A percentile compares a stretch with the other conserved stretches of the same genome.
Evolutionary conservation across 148 eudicot species (phyloP).

Genomic region (Amaranthus cruentus): DNA sequence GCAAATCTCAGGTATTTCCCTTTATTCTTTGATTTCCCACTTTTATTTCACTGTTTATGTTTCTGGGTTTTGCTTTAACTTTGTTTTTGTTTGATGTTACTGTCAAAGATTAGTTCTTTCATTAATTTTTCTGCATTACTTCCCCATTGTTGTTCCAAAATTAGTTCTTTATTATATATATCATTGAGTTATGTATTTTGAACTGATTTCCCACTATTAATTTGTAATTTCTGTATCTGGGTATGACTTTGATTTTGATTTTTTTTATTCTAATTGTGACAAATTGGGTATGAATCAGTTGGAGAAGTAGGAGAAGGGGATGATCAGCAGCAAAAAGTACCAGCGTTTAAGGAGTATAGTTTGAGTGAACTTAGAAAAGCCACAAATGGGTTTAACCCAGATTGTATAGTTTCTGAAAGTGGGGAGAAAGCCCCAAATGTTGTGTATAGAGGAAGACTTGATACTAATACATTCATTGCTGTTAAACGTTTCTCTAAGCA

Average conservation of each 20-base stretch:
- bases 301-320: slow-evolving; percentile 33
- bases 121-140: not conserved
- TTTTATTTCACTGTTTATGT: slow-evolving; percentile 9
- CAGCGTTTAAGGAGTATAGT: slow-evolving; percentile 41
- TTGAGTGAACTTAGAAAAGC: slow-evolving; percentile 44
- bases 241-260: slow-evolving; percentile 7
- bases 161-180: not conserved
- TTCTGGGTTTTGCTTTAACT: slow-evolving; percentile 21
- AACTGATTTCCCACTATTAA: not conserved
- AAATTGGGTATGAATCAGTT: slow-evolving; percentile 20
- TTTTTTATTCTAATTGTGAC: not conserved
- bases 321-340: slow-evolving; percentile 24
- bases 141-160: not conserved
- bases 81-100: not conserved
- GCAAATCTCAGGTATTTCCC: slow-evolving; percentile 28
- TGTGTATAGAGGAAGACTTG: slow-evolving; percentile 49
- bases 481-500: slow-evolving; percentile 54
- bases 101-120: not conserved
- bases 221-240: not conserved
- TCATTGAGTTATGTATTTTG: not conserved
- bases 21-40: not conserved
- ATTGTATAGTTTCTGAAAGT: slow-evolving; percentile 52
- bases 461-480: slow-evolving; percentile 40
- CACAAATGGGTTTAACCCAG: slow-evolving; percentile 47
- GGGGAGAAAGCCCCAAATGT: slow-evolving; percentile 59